Evolutionary conservation across 1,139 yeast genomes (phyloP).

Genomic region (Suhomyces terraborum): DNA sequence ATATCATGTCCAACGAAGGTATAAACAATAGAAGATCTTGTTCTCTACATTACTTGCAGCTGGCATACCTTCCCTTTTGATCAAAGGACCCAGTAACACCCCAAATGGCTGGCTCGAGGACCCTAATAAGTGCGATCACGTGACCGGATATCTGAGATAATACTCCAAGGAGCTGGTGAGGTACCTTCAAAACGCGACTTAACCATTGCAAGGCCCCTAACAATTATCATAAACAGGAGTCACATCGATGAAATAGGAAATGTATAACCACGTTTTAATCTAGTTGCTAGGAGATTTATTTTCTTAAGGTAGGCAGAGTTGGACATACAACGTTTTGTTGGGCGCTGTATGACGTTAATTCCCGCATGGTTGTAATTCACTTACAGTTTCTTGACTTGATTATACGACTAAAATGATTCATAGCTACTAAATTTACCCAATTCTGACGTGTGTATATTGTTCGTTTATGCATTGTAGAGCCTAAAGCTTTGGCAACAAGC

Average conservation of each 20-base stretch:
- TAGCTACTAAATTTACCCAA: no score
- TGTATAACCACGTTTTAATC: no score
- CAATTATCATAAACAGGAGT: background rate
- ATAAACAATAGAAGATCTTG: background rate
- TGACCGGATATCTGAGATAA: conserved; percentile 5
- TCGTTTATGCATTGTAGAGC: conserved; percentile 1
- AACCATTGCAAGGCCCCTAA: background rate
- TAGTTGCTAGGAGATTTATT: background rate
- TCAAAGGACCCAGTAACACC: conserved; percentile 2
- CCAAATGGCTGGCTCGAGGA: conserved; percentile 16
- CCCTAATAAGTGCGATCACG: conserved; percentile 7
- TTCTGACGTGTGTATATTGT: background rate
- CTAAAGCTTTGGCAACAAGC: background rate
- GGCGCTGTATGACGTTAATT: no score
- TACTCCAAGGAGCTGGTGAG: background rate
- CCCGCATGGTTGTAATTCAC: no score
- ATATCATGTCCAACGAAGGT: background rate
- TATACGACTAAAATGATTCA: no score
- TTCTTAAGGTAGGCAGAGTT: no score
- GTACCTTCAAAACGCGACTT: background rate
- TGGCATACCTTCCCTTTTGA: conserved; percentile 8
- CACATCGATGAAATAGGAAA: background rate
- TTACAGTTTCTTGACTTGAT: no score
- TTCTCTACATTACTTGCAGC: conserved; percentile 1
- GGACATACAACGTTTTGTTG: no score